Base-by-base conservation (phyloP, 805 yeast genomes). In the Teunomyces tritomae region DNA sequence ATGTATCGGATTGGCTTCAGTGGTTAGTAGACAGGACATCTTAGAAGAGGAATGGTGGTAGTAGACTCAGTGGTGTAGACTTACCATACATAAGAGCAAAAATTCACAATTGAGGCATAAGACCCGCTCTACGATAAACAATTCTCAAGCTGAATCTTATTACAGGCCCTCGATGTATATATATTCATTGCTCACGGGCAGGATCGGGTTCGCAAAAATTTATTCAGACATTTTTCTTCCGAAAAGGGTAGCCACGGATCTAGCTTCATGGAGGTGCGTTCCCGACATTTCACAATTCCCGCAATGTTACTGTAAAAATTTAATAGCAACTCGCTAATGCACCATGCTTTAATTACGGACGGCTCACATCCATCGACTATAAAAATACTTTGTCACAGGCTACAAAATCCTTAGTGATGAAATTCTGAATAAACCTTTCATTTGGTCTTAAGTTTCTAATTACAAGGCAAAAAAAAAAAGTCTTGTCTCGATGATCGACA, bases 181-280 rank as follows among this genome's bases (percentile, higher is more conserved):
- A 37, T 37, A 37, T 37, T 24, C 40, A 26, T 37, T 37, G 40
- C 40, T 24, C 40, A 37, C 40, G 40, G 40, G 13, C 40, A 37
- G 40, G 40, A 37, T 37, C 40, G 40, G 40, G 26, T 37, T 37
- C 40, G 40, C 39, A 37, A 37, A 37, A 24, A 20, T 13, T 37
- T 36, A 26, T 36, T 37, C 40, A 37, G 40, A 26, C 40, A 37
- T 37, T 37, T 36, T 37, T 37, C 27, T 24, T 37, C 40, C 40
- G 9, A 37, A 37, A 26, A 28, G 40, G 26, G 40, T 26, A 37
- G 26, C 40, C 40, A 37, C 40, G 40, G 40, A 37, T 37, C 40
- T 11, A 20, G 28, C 27, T 35, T n/a, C 28, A 20, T 16, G 27
- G 40, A 24, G 3, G 17, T 30, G 14, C 10, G 17, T 32, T 20